Percentiles rank a stretch among this genome's conserved stretches.
These are phyloP conservation scores for Sedum album DNA, from an alignment of 164 flowering plant species.

Conservation along the genomic window DNA sequence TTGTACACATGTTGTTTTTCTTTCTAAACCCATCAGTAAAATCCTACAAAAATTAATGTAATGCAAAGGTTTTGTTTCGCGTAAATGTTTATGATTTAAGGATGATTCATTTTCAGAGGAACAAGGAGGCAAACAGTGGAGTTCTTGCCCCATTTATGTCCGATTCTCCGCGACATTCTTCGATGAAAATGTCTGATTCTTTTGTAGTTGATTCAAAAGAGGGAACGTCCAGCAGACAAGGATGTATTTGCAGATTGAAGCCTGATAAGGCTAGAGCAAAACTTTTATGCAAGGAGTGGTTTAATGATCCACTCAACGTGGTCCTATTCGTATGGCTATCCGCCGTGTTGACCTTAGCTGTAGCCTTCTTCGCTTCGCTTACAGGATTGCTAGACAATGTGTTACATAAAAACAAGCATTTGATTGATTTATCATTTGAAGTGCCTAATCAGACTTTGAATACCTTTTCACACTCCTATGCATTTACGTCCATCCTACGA, in stretches of 20 bases:
- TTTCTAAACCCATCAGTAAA: no score
- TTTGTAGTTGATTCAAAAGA: background rate
- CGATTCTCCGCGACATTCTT: background rate
- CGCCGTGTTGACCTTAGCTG: conserved; percentile 72
- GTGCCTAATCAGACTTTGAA: conserved; percentile 89
- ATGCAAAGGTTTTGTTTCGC: no score
- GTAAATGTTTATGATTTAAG: no score
- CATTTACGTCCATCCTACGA: conserved; percentile 80
- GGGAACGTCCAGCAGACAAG: background rate
- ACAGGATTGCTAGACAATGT: conserved; percentile 70
- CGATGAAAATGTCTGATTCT: background rate
- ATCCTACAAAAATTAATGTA: no score
- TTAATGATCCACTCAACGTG: conserved; percentile 68
- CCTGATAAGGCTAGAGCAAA: background rate
- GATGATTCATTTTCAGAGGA: no score
- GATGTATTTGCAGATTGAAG: no score
- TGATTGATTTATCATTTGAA: conserved; percentile 82
- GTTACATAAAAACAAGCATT: conserved; percentile 41
- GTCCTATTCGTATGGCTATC: conserved; percentile 69
- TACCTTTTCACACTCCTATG: conserved; percentile 95
- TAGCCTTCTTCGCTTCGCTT: conserved; percentile 79
- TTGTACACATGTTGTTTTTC: no score
- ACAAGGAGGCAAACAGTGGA: no score
- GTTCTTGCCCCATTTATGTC: no score
- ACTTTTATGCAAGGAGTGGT: conserved; percentile 47